Conservation (phyloP, 2,329 filamentous ascomycete species). For the Colletotrichum tanaceti region DNA sequence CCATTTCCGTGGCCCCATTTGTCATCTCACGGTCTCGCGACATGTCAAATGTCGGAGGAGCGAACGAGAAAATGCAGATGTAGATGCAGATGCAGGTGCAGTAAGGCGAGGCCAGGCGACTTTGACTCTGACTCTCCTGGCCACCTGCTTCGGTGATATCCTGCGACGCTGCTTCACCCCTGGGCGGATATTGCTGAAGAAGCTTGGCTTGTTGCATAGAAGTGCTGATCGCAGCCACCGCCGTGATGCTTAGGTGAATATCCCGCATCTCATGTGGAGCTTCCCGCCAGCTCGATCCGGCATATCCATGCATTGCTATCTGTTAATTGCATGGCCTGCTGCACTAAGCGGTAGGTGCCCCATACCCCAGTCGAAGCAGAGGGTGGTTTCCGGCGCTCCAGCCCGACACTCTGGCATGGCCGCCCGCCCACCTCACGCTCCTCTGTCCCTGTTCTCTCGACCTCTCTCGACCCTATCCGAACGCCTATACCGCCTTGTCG, state of each 20-base stretch:
- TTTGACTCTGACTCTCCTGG: conserved; percentile 25
- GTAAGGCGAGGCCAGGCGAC: not conserved
- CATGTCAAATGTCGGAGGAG: not conserved
- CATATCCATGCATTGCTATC: conserved; percentile 25
- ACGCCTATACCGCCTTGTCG: conserved; percentile 1
- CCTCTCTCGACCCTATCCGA: conserved; percentile 12
- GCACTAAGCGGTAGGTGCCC: not conserved
- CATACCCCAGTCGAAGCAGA: conserved; percentile 25
- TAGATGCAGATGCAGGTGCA: not conserved
- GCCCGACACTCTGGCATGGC: conserved; percentile 24
- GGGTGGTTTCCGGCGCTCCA: conserved; percentile 13
- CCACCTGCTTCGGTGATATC: conserved; percentile 14
- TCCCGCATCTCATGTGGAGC: conserved; percentile 24
- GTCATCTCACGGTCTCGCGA: not conserved
- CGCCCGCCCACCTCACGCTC: conserved; percentile 37
- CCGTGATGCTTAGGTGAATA: conserved; percentile 23
- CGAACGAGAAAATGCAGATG: not conserved
- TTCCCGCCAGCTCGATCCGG: conserved; percentile 22
- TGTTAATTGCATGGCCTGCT: conserved; percentile 5
- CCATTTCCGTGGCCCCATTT: conserved; percentile 21
- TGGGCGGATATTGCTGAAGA: conserved; percentile 36
- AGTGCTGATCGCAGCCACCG: conserved; percentile 20
- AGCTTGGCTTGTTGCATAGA: conserved; percentile 37
- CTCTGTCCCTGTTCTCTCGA: conserved; percentile 29
- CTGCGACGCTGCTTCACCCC: conserved; percentile 31